phyloP scores from a whole-genome alignment of 2,329 filamentous ascomycete species.

The Metarhizium sp. region DNA sequence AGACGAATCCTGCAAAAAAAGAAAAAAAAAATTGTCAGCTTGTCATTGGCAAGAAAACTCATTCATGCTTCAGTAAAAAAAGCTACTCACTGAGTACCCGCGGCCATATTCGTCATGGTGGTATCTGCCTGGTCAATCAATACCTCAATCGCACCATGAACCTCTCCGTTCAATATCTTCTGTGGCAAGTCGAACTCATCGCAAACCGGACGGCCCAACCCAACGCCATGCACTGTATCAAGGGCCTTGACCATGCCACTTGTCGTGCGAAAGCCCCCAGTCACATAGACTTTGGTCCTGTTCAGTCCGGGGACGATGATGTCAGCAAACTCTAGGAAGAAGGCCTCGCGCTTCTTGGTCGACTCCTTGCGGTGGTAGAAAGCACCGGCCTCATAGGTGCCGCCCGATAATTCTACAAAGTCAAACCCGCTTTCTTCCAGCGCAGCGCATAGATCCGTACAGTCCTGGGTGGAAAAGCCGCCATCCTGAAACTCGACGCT shows the following conservation, averaged over 20 bases:
- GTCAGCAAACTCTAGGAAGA: constrained; percentile 51
- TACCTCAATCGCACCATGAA: constrained; percentile 35
- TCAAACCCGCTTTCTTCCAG: constrained; percentile 42
- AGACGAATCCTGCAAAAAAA: constrained; percentile 17
- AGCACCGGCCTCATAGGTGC: constrained; percentile 46
- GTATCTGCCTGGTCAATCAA: constrained; percentile 43
- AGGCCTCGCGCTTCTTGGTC: constrained; percentile 46
- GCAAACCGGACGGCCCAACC: constrained; percentile 33
- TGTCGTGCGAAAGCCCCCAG: constrained; percentile 46
- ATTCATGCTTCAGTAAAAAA: no score
- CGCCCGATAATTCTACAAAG: constrained; percentile 52
- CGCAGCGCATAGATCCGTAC: constrained; percentile 33
- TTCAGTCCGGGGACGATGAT: constrained; percentile 31
- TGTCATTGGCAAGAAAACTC: constrained; percentile 4
- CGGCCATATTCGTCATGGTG: constrained; percentile 18
- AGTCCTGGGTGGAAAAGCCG: constrained; percentile 44
- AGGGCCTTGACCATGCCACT: constrained; percentile 50
- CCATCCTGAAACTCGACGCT: constrained; percentile 44
- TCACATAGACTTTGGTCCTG: constrained; percentile 49
- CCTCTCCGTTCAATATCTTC: constrained; percentile 17
- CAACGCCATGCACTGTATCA: constrained; percentile 48
- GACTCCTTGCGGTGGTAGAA: constrained; percentile 43
- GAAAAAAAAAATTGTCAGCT: neutral
- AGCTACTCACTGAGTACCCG: constrained; percentile 1
- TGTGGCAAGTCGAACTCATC: constrained; percentile 17